phyloP scores from a whole-genome alignment of 441 rosid species.

The Croton setiger region DNA sequence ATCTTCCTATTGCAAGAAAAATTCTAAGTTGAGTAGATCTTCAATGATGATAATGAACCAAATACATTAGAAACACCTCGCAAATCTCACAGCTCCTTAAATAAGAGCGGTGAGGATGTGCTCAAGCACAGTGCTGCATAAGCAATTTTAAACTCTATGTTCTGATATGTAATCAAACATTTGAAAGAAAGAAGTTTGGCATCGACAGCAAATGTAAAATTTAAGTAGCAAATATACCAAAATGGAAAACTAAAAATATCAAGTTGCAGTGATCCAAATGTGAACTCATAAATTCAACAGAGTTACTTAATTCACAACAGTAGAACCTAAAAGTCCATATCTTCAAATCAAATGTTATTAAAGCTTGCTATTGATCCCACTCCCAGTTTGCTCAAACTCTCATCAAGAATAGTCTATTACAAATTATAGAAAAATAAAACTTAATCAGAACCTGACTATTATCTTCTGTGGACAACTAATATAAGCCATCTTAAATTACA shows the following conservation, averaged over 20 bases:
- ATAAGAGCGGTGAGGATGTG: not conserved
- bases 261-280: too few species aligned
- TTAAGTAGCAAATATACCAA: not conserved
- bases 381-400: not conserved
- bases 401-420: not conserved
- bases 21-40: not conserved
- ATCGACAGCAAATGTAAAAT: not conserved
- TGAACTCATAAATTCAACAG: not conserved
- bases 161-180: not conserved
- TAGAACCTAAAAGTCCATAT: not conserved
- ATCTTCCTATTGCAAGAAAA: constrained; percentile 58
- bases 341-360: not conserved
- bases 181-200: not conserved
- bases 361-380: not conserved
- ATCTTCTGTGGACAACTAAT: not conserved
- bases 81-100: not conserved
- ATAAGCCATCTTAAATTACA: not conserved
- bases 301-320: not conserved
- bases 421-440: not conserved
- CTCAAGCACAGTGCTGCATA: not conserved
- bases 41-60: not conserved
- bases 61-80: not conserved
- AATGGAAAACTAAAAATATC: not conserved
- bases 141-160: not conserved
- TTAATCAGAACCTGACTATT: not conserved